Conservation (phyloP, 2,329 filamentous ascomycete genomes). For the Fusarium transvaalense region DNA sequence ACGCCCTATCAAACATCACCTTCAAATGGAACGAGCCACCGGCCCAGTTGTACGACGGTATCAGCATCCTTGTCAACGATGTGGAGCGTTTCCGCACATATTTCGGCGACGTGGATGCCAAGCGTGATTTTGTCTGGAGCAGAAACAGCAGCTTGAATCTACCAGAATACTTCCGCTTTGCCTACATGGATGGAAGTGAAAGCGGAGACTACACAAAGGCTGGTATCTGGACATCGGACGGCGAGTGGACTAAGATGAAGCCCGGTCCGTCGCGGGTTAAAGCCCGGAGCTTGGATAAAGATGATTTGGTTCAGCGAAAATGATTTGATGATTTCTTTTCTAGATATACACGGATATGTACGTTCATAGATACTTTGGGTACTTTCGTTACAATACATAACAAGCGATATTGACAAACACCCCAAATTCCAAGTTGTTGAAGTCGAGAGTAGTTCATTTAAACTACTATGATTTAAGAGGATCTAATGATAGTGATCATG, state of each 20-base stretch:
- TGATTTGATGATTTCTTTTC: slow-evolving; percentile 12
- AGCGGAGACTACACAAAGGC: slow-evolving; percentile 81
- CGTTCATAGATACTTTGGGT: too few relatives aligned
- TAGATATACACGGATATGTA: background rate
- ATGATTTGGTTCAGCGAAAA: slow-evolving; percentile 40
- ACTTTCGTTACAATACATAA: too few relatives aligned
- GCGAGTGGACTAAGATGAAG: slow-evolving; percentile 75
- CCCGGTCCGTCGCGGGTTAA: slow-evolving; percentile 67
- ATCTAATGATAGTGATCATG: too few relatives aligned
- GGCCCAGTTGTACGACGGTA: slow-evolving; percentile 73
- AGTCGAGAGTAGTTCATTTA: too few relatives aligned
- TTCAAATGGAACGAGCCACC: slow-evolving; percentile 66
- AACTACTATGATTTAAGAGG: too few relatives aligned
- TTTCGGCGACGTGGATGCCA: slow-evolving; percentile 66
- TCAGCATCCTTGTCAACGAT: slow-evolving; percentile 86
- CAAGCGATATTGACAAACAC: too few relatives aligned
- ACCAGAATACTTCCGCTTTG: slow-evolving; percentile 84
- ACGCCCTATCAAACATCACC: slow-evolving; percentile 72
- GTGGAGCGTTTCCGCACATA: slow-evolving; percentile 84
- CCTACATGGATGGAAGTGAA: slow-evolving; percentile 74
- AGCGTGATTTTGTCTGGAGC: slow-evolving; percentile 69
- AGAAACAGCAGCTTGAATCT: slow-evolving; percentile 59
- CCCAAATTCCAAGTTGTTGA: too few relatives aligned
- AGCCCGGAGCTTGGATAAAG: slow-evolving; percentile 44
- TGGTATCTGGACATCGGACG: slow-evolving; percentile 74